Base-by-base conservation (phyloP, 2,329 filamentous ascomycete genomes). In the Fusarium drepaniforme region DNA sequence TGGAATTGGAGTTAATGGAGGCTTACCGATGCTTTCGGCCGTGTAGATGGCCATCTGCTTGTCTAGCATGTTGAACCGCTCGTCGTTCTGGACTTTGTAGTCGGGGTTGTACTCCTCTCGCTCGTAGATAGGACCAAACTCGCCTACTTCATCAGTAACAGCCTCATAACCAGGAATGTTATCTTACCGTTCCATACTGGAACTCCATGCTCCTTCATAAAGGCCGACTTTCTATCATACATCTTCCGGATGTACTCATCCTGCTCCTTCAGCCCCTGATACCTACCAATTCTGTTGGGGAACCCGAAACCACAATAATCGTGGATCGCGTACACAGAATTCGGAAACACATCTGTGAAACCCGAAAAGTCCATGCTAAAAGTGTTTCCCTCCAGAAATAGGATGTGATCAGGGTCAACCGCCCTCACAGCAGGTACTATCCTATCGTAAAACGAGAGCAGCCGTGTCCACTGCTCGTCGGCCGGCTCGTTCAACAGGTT, bases 251-350 rank as follows among this genome's bases (percentile, higher is more conserved):
- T 73, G 13, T 82, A 81, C 6, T 71, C 64, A 60, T 83, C 80
- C 5, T 89, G 81, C 13, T 82, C 78, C 68, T 62, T 84, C 80
- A 74, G 87, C 80, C 51, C 85, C 81, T 6, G 78, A 66, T 0
- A 80, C 78, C 76, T 85, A 86, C n/a, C 75, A 74, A 68, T 85
- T 77, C 44, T 74, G 1, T 78, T 77, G 0, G 82, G 88, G 69
- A 90, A 90, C 0, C 88, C 88, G 77, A 87, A 86, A 23, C 81
- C 78, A n/a, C 83, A 84, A 76, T 90, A 90, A 73, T 90, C 88
- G 70, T 90, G 88, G 33, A 88, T 82, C 3, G 86, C 83, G 73
- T 89, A 89, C 2, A 88, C 88, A 2, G 83, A 81, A 69, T 87
- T 87, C 1, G 86, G 84, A 9, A 87, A 80, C 5, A 82, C 73